Evolutionary conservation across 2,329 filamentous ascomycete genomes (phyloP).

Genomic region (Colletotrichum echinochloae): DNA sequence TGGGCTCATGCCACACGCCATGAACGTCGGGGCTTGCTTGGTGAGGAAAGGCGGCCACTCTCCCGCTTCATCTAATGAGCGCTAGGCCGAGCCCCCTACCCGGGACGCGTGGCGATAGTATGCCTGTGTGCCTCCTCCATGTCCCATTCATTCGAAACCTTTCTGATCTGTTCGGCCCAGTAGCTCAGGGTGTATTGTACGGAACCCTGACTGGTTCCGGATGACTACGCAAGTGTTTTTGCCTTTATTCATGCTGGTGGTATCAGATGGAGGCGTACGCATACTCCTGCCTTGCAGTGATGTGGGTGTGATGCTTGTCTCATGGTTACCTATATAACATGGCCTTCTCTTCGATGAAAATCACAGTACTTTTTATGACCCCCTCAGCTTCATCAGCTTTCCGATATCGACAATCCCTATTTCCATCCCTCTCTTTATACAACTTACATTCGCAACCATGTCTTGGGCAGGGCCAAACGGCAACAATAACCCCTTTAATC

Average conservation of each 20-base stretch:
- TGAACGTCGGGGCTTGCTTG: constrained; percentile 31
- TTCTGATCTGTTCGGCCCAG: constrained; percentile 35
- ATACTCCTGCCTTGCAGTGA: constrained; percentile 30
- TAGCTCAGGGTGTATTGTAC: constrained; percentile 29
- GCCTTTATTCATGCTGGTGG: constrained; percentile 30
- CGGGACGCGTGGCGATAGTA: constrained; percentile 40
- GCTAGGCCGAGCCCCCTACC: constrained; percentile 22
- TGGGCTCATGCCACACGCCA: constrained; percentile 5
- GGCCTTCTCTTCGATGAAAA: neutral
- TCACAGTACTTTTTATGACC: neutral
- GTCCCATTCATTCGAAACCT: constrained; percentile 35
- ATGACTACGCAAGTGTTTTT: constrained; percentile 38
- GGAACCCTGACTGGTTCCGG: constrained; percentile 32
- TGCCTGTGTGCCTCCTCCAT: constrained; percentile 39
- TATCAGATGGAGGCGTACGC: constrained; percentile 38
- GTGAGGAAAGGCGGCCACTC: constrained; percentile 15
- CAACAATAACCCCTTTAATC: constrained; percentile 32
- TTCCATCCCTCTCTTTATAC: neutral
- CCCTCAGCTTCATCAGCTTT: constrained; percentile 33
- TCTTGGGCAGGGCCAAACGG: constrained; percentile 40
- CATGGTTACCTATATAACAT: constrained; percentile 27
- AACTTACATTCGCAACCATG: constrained; percentile 25
- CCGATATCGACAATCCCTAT: neutral
- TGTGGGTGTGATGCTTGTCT: neutral
- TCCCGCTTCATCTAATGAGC: constrained; percentile 34